phyloP scores from a whole-genome alignment of 2,329 filamentous ascomycete genomes.

The Colletotrichum coccodes region DNA sequence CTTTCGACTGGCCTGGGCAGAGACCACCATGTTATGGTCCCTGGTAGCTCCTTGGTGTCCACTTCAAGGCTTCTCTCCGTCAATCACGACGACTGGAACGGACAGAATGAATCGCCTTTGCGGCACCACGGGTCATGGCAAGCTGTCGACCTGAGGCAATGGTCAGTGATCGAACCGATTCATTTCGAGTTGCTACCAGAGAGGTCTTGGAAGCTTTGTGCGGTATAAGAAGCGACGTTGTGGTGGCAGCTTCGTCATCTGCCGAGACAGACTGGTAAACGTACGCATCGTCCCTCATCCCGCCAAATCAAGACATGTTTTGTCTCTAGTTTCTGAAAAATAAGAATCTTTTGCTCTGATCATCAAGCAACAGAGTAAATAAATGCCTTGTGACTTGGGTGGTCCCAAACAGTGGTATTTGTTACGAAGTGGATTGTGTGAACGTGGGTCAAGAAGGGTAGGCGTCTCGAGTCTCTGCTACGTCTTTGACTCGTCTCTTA shows the following conservation, averaged over 20 bases:
- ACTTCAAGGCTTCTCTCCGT: too few species aligned
- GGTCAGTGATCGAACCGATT: too few species aligned
- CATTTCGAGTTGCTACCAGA: too few species aligned
- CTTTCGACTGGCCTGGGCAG: too few species aligned
- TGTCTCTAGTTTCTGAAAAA: not conserved
- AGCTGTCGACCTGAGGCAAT: too few species aligned
- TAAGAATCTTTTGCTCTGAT: not conserved
- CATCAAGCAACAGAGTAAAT: not conserved
- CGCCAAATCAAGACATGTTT: not conserved
- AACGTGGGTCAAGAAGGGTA: not conserved
- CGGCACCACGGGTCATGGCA: too few species aligned
- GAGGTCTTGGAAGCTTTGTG: too few species aligned
- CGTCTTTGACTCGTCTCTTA: not conserved
- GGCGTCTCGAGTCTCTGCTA: not conserved
- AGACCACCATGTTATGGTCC: too few species aligned
- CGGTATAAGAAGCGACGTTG: too few species aligned
- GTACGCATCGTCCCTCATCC: not conserved
- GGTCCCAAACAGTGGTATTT: not conserved
- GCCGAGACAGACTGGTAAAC: not conserved
- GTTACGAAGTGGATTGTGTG: not conserved
- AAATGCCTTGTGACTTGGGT: not conserved
- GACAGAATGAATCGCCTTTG: too few species aligned
- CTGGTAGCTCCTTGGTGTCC: too few species aligned
- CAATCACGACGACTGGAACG: too few species aligned
- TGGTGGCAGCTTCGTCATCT: not conserved